Base-by-base conservation (phyloP, 371 early-diverging fungal genomes). In the Saksenaea vasiformis region DNA sequence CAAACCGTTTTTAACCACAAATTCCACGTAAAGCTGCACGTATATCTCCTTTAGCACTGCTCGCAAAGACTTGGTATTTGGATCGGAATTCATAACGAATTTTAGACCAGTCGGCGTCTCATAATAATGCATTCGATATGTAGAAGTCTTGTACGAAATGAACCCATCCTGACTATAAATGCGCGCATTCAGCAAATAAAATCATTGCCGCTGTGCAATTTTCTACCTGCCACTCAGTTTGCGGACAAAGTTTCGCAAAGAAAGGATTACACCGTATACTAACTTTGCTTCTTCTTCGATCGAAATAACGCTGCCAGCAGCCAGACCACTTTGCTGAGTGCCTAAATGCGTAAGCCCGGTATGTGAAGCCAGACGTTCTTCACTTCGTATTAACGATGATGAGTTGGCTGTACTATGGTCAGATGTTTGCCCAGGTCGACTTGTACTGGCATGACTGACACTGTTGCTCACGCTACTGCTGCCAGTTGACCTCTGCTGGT, bases 231-330 rank as follows among this genome's bases (percentile, higher is more conserved):
- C 74, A 58, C 77, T 76, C 57, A 96, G 80, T 71, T 95, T 95
- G 60, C 82, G 86, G 39, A 93, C 91, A 53, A 97, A 85, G 71
- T 96, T 97, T 61, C 93, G 82, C 54, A 95, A 83, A 26, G 95
- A 95, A 56, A 85, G 91, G 4, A 95, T 88, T 31, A 94, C 93
- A 64, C 97, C 97, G 71, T 95, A 97, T 11, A 97, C 95, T 17
- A 97, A 84, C 71, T 97, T 97, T 2, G 94, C 90, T 62, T 94
- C 94, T 71, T 97, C 96, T 61, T 91, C 90, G 58, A 89, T 80
- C n/a, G 90, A 86, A 61, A 87, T 80, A 61, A 82, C 82, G 64
- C 84, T 85, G 36, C 84, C 82, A 37, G 81, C 77, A 34, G 77
- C 78, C 14, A 78, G 58, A 17, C 78, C 81, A 58, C 76, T 79